Conservation (phyloP, 257 asterid species). For the Solanum habrochaites region DNA sequence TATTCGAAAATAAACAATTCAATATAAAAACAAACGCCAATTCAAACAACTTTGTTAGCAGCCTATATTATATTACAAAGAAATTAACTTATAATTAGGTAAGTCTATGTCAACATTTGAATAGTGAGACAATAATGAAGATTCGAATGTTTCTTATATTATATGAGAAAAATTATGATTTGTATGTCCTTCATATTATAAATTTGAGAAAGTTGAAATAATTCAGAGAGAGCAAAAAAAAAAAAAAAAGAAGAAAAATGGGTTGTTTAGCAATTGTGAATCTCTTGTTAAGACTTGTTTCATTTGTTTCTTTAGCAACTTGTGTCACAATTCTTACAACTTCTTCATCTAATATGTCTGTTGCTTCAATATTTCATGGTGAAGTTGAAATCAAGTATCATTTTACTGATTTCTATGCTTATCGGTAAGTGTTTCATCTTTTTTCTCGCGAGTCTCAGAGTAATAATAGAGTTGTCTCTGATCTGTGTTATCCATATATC, state of each 20-base stretch:
- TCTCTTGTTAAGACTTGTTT: background rate
- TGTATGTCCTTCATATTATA: background rate
- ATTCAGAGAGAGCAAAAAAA: background rate
- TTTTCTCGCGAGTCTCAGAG: background rate
- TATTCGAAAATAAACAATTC: background rate
- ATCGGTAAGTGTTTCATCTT: background rate
- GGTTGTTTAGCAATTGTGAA: background rate
- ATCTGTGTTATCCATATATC: background rate
- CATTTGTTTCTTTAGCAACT: background rate
- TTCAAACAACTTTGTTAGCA: background rate
- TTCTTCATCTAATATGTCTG: background rate
- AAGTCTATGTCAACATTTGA: background rate
- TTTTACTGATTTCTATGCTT: background rate
- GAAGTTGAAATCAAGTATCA: background rate
- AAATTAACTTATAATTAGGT: background rate
- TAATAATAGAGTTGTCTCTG: background rate
- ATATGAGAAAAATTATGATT: background rate
- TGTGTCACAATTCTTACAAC: background rate
- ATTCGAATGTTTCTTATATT: background rate
- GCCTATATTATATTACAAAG: background rate
- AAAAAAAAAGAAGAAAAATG: background rate
- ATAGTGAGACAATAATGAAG: background rate
- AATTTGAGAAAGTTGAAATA: background rate
- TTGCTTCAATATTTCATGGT: background rate
- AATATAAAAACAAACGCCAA: background rate